Percentiles rank a stretch among this genome's conserved stretches.
Evolutionary conservation across 1,284 basidiomycete genomes (phyloP).

Genomic region (Fomitopsis palustris): DNA sequence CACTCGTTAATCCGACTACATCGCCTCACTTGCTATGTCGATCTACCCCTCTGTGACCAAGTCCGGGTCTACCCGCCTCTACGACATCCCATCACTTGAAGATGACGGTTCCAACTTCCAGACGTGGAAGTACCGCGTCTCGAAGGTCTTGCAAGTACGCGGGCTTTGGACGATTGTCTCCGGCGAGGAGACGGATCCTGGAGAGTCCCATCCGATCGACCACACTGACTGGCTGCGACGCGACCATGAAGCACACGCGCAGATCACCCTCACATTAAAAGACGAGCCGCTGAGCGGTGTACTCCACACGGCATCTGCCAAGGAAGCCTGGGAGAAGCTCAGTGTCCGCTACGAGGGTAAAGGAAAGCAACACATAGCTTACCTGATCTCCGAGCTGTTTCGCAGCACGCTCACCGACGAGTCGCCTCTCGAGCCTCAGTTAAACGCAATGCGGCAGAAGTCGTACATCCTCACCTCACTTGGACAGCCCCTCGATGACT

Average conservation of each 20-base stretch:
- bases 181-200: background rate
- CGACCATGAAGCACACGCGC: constrained; percentile 13
- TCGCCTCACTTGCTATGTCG: too few relatives aligned
- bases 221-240: background rate
- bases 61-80: constrained; percentile 12
- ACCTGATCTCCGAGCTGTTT: constrained; percentile 19
- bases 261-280: constrained; percentile 18
- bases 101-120: constrained; percentile 18
- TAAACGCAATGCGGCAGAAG: constrained; percentile 16
- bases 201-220: background rate
- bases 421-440: constrained; percentile 14
- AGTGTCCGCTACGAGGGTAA: constrained; percentile 13
- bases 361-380: constrained; percentile 16
- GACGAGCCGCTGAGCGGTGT: constrained; percentile 19
- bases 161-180: constrained; percentile 7
- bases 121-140: constrained; percentile 16
- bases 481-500: too few relatives aligned
- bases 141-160: constrained; percentile 10
- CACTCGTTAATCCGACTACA: too few relatives aligned
- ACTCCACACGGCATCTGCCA: constrained; percentile 5
- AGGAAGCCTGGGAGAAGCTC: constrained; percentile 13
- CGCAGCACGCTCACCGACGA: constrained; percentile 15
- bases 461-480: constrained; percentile 1
- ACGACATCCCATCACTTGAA: constrained; percentile 13
- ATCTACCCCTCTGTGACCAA: too few relatives aligned